Evolutionary conservation across 2,329 filamentous ascomycete species (phyloP).

Genomic region (Parasarocladium wereldwijsianum): DNA sequence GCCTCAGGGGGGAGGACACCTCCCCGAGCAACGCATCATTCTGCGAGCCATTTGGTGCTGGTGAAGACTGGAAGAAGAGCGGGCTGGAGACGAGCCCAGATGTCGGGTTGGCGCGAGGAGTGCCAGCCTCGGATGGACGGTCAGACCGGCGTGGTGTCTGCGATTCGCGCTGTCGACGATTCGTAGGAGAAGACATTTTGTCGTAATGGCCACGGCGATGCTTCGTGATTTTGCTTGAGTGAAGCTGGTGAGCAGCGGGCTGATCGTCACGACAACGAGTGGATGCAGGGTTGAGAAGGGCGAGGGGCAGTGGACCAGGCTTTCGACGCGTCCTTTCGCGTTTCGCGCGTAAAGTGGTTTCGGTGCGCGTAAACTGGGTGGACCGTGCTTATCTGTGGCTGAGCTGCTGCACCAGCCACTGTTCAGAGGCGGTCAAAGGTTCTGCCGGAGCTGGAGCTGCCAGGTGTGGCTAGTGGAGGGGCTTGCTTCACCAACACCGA

Average conservation of each 20-base stretch:
- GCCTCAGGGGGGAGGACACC: conserved; percentile 39
- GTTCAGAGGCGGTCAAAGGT: conserved; percentile 16
- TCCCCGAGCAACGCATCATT: conserved; percentile 14
- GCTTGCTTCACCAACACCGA: conserved; percentile 7
- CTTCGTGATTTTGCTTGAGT: conserved; percentile 2
- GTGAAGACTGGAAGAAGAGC: conserved; percentile 52
- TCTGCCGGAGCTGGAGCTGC: conserved; percentile 9
- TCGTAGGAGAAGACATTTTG: conserved; percentile 28
- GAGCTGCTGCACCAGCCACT: conserved; percentile 8
- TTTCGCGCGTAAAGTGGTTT: conserved; percentile 27
- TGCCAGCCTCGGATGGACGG: conserved; percentile 23
- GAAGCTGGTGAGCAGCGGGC: no score
- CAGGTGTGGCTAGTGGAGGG: conserved; percentile 16
- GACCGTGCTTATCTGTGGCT: conserved; percentile 11
- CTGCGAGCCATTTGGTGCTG: neutral
- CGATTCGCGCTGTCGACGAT: conserved; percentile 36
- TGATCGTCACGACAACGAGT: conserved; percentile 3
- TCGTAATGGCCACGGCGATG: no score
- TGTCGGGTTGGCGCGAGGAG: conserved; percentile 29
- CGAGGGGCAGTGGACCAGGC: conserved; percentile 11
- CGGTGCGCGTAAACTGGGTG: conserved; percentile 7
- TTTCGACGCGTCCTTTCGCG: conserved; percentile 10
- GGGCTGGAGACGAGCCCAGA: conserved; percentile 56
- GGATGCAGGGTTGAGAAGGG: conserved; percentile 3
- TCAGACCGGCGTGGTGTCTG: conserved; percentile 28